phyloP scores from a whole-genome alignment of 257 asterid genomes.

The Eucommia ulmoides region DNA sequence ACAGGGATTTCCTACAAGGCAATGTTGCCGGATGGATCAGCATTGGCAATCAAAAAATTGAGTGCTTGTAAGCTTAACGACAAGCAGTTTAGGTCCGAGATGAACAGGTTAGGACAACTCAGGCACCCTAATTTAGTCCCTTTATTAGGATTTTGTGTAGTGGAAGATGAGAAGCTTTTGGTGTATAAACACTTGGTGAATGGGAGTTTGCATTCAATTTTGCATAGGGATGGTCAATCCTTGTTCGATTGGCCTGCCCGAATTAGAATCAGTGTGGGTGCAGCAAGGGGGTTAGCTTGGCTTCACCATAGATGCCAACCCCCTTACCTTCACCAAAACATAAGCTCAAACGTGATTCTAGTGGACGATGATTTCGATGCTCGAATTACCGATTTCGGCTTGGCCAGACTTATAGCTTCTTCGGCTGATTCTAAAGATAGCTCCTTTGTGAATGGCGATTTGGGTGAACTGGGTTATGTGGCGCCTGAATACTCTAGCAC shows the following conservation, averaged over 20 bases:
- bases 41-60: slow-evolving; percentile 41
- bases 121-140: slow-evolving; percentile 71
- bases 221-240: slow-evolving; percentile 13
- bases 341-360: slow-evolving; percentile 42
- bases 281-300: slow-evolving; percentile 67
- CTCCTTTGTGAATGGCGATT: slow-evolving; percentile 40
- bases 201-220: slow-evolving; percentile 40
- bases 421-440: slow-evolving; percentile 49
- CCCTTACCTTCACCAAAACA: slow-evolving; percentile 44
- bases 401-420: slow-evolving; percentile 46
- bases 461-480: slow-evolving; percentile 72
- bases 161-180: slow-evolving; percentile 56
- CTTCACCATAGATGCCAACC: slow-evolving; percentile 70
- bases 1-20: slow-evolving; percentile 51
- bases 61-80: slow-evolving; percentile 37
- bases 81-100: slow-evolving; percentile 48
- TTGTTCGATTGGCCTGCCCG: slow-evolving; percentile 43
- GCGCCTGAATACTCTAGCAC: slow-evolving; percentile 77
- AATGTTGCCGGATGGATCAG: slow-evolving; percentile 47
- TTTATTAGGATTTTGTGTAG: slow-evolving; percentile 47
- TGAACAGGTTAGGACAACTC: slow-evolving; percentile 51
- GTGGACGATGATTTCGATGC: slow-evolving; percentile 59
- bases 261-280: slow-evolving; percentile 40
- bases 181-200: slow-evolving; percentile 43
- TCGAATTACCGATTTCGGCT: slow-evolving; percentile 53